Evolutionary conservation across 768 basidiomycete genomes (phyloP), one percentile per base, ranked within the genome.

Genomic region (Pleurotus eryngii): DNA sequence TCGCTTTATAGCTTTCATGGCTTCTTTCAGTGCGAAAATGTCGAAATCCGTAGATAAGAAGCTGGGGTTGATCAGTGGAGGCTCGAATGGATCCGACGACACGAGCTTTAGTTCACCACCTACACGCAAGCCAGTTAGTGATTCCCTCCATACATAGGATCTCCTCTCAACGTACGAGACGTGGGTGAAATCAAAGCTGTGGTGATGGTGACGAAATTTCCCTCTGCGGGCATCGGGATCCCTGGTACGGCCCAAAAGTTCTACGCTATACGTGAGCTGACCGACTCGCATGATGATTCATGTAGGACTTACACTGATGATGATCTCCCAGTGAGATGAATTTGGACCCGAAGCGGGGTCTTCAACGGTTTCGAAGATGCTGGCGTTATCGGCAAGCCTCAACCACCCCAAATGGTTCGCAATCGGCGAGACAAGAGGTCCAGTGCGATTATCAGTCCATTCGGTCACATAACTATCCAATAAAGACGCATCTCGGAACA

Each of bases 281-380:
- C 27, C 22, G 4, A 37, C n/a, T 11, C n/a, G n/a, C 3, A 17
- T 14, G 14, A 42, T 14, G 40, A 45, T 12, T 17, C 42, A 35
- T 35, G 11, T 45, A 15, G 12, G 12, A 17, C 12, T 39, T 58
- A 77, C 76, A 35, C 56, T 57, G 27, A 74, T 65, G 3, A 71
- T 57, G 4, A 74, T 55, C 57, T 78, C 76, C 42, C 63, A 67
- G 57, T 79, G 75, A 1, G 74, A 60, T 0, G 73, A 57, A n/a
- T 64, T 65, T 9, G 70, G 68, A 0, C 78, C 77, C 27, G 73
- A 60, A 3, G 73, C 59, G 22, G 76, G 76, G 58, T 77, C 76
- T 3, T 60, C 56, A 22, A 63, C 62, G 11, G 55, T 60, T 12
- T 69, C 43, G 49, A 73, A 68, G 26, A 76, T 64, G 3, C 70